Conservation (phyloP, 306 rosid genomes). For the Quercus ilex region DNA sequence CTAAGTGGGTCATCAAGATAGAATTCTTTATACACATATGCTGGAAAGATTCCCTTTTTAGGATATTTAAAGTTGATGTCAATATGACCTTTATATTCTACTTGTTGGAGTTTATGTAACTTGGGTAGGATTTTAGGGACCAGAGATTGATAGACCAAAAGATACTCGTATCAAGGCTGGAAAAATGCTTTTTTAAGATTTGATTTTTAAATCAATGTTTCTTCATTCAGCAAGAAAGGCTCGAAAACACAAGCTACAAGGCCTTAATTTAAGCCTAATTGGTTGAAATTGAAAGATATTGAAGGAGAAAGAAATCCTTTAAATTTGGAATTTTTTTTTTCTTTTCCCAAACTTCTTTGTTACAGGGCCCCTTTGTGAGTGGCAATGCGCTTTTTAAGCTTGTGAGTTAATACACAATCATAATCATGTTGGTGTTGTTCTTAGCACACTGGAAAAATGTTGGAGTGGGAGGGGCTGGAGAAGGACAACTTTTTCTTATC, state of each 20-base stretch:
- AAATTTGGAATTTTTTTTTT: background rate
- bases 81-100: background rate
- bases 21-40: background rate
- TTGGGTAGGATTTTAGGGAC: background rate
- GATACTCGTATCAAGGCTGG: background rate
- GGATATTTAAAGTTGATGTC: background rate
- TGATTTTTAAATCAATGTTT: no score
- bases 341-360: background rate
- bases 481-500: background rate
- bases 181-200: background rate
- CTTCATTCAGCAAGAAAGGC: no score
- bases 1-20: background rate
- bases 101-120: background rate
- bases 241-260: no score
- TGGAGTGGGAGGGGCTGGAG: background rate
- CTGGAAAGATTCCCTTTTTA: background rate
- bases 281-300: background rate
- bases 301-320: background rate
- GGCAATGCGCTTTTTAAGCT: background rate
- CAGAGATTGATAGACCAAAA: background rate
- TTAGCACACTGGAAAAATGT: background rate
- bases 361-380: background rate
- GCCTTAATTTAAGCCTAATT: background rate
- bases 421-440: background rate
- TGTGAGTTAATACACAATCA: background rate